Evolutionary conservation across 495 filamentous ascomycete genomes (phyloP), one percentile per base, ranked within the genome.

Genomic region (Penicillium parvum): DNA sequence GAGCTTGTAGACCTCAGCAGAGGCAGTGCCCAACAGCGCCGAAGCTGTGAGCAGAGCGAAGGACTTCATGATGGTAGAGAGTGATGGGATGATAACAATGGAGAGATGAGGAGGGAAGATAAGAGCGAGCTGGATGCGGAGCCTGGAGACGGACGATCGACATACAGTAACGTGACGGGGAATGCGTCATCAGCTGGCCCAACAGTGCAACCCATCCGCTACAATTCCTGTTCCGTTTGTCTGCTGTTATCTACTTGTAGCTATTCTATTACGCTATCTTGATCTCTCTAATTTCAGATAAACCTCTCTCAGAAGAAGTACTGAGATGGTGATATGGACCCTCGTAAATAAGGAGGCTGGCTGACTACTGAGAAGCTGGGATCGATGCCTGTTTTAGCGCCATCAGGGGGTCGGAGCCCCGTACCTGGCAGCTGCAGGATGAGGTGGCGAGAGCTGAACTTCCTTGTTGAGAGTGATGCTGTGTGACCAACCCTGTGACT

Each of bases 1-100:
- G 75, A 95, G 78, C 77, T 86, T 91, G 76, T 96, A 88, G 29
- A 92, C 75, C 58, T 81, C 87, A 46, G 86, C 90, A 61, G 85
- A 76, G 54, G 85, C 83, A 66, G 83, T 81, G 72, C 86, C 82
- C 61, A 94, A 74, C 81, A 95, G 80, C 80, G 80, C 71, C 52
- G 84, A 84, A 54, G 82, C 78, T 72, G 89, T 82, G 57, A 88
- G 76, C 49, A 84, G 58, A 50, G 84, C 71, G 68, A 82, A 68
- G 55, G 79, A 76, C 80, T 94, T 97, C 91, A 97, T 97, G 62
- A 57, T 75, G 49, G 34, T 40, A 23, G 32, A 50, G 32, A 37
- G 49, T 51, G 37, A 45, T 37, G 40, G 45, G 51, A 51, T 48
- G 53, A 53, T 49, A 53, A 46, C 5, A 23, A 52, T 26, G 45